phyloP scores from a whole-genome alignment of 148 eudicot species.

The Chenopodium suecicum region DNA sequence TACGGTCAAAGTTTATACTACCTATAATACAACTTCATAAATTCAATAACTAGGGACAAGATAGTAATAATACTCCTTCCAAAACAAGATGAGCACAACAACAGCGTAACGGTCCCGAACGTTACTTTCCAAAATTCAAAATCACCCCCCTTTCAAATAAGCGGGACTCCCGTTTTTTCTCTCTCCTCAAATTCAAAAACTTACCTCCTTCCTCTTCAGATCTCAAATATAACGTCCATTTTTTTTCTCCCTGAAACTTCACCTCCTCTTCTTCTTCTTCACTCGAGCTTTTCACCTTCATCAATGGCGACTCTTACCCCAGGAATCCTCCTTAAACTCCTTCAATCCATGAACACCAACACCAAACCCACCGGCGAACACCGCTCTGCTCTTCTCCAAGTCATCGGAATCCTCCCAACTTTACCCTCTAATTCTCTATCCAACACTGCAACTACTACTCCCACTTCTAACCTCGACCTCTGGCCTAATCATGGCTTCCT shows the following conservation, averaged over 20 bases:
- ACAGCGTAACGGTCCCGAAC: constrained; percentile 8
- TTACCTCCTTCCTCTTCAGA: constrained; percentile 7
- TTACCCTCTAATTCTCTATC: constrained; percentile 39
- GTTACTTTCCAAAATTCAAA: constrained; percentile 6
- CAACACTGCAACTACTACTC: constrained; percentile 17
- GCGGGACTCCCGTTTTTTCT: constrained; percentile 8
- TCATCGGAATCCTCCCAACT: constrained; percentile 77
- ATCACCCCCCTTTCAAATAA: not conserved
- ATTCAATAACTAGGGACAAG: too few species aligned
- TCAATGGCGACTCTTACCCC: constrained; percentile 82
- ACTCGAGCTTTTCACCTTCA: not conserved
- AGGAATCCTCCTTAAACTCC: constrained; percentile 89
- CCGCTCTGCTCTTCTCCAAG: constrained; percentile 85
- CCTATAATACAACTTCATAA: too few species aligned
- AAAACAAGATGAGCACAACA: not conserved
- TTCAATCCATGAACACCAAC: constrained; percentile 71
- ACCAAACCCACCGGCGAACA: constrained; percentile 80
- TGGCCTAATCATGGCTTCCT: constrained; percentile 74
- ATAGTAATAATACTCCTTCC: too few species aligned
- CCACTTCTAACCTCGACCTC: constrained; percentile 38
- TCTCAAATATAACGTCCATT: constrained; percentile 27
- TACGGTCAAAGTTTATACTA: too few species aligned
- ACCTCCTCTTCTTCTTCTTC: not conserved
- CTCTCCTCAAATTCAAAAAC: constrained; percentile 32
- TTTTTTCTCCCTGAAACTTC: not conserved